Conservation (phyloP, 345 rosid species). For the Mercurialis annua region DNA sequence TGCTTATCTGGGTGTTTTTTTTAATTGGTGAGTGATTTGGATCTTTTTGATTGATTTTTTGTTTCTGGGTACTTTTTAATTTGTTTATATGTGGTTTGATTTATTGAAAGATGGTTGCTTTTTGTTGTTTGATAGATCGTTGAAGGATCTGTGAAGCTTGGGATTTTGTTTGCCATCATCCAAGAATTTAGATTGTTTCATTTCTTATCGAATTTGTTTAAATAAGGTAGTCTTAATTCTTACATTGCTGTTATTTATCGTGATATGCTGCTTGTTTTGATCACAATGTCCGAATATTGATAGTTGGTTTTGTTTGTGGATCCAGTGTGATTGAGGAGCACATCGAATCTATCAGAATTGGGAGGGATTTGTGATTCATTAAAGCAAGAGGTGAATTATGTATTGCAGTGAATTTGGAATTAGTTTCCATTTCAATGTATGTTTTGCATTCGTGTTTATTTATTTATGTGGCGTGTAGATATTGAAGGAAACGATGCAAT, state of each 20-base stretch:
- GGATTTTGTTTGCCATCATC: slow-evolving; percentile 13
- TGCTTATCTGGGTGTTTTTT: slow-evolving; percentile 61
- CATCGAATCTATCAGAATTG: slow-evolving; percentile 7
- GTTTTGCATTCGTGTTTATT: slow-evolving; percentile 3
- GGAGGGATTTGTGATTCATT: slow-evolving; percentile 2
- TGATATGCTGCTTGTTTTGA: slow-evolving; percentile 16
- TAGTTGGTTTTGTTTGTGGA: slow-evolving; percentile 26
- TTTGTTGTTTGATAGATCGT: slow-evolving; percentile 35
- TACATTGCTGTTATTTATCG: neutral
- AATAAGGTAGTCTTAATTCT: slow-evolving; percentile 37
- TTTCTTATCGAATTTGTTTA: slow-evolving; percentile 20
- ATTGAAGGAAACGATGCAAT: slow-evolving; percentile 55
- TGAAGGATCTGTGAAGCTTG: slow-evolving; percentile 51
- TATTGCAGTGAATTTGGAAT: slow-evolving; percentile 8
- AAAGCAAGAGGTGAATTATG: slow-evolving; percentile 7
- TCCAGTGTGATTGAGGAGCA: slow-evolving; percentile 23
- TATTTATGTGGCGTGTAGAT: slow-evolving; percentile 29
- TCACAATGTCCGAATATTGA: neutral
- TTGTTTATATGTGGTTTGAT: slow-evolving; percentile 30
- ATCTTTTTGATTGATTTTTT: slow-evolving; percentile 34
- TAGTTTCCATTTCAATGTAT: too few species aligned
- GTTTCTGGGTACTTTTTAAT: slow-evolving; percentile 15
- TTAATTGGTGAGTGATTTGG: slow-evolving; percentile 56
- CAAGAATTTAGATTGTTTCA: slow-evolving; percentile 25
- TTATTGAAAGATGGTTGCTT: slow-evolving; percentile 18